Evolutionary conservation across 1,139 yeast genomes (phyloP).

Genomic region (Eremothecium sinecaudum): DNA sequence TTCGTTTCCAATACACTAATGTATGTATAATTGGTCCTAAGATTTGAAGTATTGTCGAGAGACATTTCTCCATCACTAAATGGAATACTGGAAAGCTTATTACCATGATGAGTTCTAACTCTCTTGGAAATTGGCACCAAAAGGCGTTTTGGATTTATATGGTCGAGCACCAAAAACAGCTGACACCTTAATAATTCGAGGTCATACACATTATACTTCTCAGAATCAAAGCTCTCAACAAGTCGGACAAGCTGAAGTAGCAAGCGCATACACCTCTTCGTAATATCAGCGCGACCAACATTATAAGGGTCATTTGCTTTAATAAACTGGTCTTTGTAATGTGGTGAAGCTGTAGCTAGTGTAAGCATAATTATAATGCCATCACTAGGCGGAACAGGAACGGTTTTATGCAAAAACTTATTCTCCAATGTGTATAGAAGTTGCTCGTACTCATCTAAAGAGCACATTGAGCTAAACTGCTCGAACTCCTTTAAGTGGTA

Average conservation of each 20-base stretch:
- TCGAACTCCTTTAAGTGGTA: constrained; percentile 19
- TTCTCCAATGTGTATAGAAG: constrained; percentile 21
- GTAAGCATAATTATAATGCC: constrained; percentile 23
- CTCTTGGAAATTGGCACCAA: constrained; percentile 1
- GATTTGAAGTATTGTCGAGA: not conserved
- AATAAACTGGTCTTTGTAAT: constrained; percentile 16
- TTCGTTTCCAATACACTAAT: constrained; percentile 19
- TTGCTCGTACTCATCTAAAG: constrained; percentile 24
- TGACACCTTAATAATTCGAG: constrained; percentile 27
- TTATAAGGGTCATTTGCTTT: constrained; percentile 23
- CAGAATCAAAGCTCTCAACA: constrained; percentile 16
- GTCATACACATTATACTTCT: constrained; percentile 14
- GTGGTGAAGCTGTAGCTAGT: constrained; percentile 18
- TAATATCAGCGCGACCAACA: constrained; percentile 15
- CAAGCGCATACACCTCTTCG: constrained; percentile 19
- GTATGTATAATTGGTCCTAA: constrained; percentile 22
- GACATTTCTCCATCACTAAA: not conserved
- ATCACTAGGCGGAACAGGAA: constrained; percentile 25
- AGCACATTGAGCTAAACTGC: constrained; percentile 22
- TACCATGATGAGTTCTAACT: not conserved
- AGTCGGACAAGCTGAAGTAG: constrained; percentile 13
- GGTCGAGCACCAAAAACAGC: constrained; percentile 23
- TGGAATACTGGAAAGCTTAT: constrained; percentile 1
- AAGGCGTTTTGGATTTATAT: constrained; percentile 4
- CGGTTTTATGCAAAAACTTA: constrained; percentile 9